Percentiles rank a stretch among this genome's conserved stretches.
These are phyloP conservation scores for Yamadazyma akitaensis DNA, from an alignment of 805 yeast genomes.

Conservation along the genomic window DNA sequence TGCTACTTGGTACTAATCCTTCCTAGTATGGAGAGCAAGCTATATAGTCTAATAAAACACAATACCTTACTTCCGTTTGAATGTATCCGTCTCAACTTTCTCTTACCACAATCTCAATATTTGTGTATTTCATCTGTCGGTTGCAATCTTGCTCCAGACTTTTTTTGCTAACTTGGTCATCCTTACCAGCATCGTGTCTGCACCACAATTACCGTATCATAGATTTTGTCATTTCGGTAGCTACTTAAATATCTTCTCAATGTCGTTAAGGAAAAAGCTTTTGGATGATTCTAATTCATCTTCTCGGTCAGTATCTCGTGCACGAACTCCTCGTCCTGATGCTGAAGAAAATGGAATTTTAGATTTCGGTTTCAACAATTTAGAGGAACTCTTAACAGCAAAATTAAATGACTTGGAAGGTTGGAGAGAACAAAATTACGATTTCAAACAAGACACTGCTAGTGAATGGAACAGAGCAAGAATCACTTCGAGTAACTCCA, in stretches of 20 bases:
- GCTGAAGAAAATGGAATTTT: slow-evolving; percentile 35
- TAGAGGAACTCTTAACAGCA: slow-evolving; percentile 32
- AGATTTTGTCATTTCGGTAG: no score
- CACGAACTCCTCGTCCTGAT: slow-evolving; percentile 35
- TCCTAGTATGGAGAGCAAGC: no score
- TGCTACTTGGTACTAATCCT: no score
- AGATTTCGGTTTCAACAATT: slow-evolving; percentile 31
- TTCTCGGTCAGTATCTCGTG: slow-evolving; percentile 30
- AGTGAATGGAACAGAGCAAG: slow-evolving; percentile 30
- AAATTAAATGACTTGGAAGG: slow-evolving; percentile 31
- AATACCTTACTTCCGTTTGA: no score
- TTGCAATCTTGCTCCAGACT: no score
- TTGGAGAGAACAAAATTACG: slow-evolving; percentile 13
- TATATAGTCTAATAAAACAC: no score
- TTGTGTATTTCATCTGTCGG: no score
- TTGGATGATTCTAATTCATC: slow-evolving; percentile 23
- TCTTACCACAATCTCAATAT: no score
- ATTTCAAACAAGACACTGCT: slow-evolving; percentile 27
- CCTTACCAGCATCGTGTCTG: not conserved
- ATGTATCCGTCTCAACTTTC: no score
- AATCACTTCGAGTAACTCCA: slow-evolving; percentile 36
- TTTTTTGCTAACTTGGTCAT: not conserved
- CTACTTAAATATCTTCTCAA: not conserved
- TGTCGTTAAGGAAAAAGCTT: slow-evolving; percentile 4
- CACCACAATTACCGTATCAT: not conserved